Evolutionary conservation across 352 stramenopile species (phyloP), one percentile per base, ranked within the genome.

Genomic region (Phytophthora quininea): DNA sequence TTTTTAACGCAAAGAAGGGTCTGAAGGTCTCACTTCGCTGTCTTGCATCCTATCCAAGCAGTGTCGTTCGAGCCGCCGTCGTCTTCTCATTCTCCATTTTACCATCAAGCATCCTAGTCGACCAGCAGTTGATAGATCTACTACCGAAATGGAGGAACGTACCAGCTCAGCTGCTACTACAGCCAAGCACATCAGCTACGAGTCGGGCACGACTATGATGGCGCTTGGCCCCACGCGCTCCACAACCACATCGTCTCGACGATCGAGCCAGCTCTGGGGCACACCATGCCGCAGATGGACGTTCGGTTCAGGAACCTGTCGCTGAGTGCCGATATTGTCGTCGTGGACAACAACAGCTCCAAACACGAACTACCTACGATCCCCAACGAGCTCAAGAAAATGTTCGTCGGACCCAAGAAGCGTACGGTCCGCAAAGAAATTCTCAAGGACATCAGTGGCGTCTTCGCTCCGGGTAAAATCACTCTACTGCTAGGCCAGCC

Each of bases 191-290:
- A 29, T 64, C 54, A 33, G 43, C 35, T 71, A 69, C 45, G 63
- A 66, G 19, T 74, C 67, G 24, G 72, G 58, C 29, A 10, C 65
- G 6, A 48, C 55, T n/a, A 42, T 83, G 35, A 67, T 83, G 55
- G 59, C 66, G 10, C 38, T 81, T 5, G 76, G 76, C 0, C 71
- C 77, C 56, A 79, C 19, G 71, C 47, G n/a, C 64, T 80, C 38
- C 76, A 85, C 42, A 46, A 56, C 11, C 54, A 76, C 46, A 54
- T 81, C 19, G 66, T 61, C 15, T 31, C 46, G 31, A 73, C 68
- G 38, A 31, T 81, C 15, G 43, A 49, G 15, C 12, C 43, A 7
- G 14, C 43, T 29, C 43, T 49, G 8, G 43, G 43, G 24, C 43
- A 49, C 14, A n/a, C 43, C 5, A 15, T 49, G 43, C 43, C 43